phyloP scores from a whole-genome alignment of 2,329 filamentous ascomycete genomes.

The Escovopsis weberi region DNA sequence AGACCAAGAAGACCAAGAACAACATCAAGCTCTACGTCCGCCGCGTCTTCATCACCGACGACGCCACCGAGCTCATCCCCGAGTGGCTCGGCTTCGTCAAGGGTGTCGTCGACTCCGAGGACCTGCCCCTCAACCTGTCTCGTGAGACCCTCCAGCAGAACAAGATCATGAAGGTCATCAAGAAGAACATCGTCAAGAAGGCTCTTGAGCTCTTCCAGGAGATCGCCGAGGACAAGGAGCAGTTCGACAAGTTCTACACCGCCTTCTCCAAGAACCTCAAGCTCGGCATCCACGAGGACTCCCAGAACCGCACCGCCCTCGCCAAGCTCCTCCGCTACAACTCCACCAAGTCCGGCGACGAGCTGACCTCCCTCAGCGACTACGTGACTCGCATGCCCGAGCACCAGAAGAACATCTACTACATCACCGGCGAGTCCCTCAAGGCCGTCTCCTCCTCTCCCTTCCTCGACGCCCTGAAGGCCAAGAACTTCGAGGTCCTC shows the following conservation, averaged over 20 bases:
- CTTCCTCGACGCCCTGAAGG: slow-evolving; percentile 96
- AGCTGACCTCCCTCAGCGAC: slow-evolving; percentile 87
- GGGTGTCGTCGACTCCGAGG: slow-evolving; percentile 99
- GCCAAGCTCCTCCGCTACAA: slow-evolving; percentile 98
- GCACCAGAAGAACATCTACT: slow-evolving; percentile 99
- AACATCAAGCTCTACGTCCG: slow-evolving; percentile 99
- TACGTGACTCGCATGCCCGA: slow-evolving; percentile 99
- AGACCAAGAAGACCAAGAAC: slow-evolving; percentile 99
- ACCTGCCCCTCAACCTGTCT: slow-evolving; percentile 97
- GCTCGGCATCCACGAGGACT: slow-evolving; percentile 99
- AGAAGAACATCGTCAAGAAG: slow-evolving; percentile 99
- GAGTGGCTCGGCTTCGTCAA: slow-evolving; percentile 99
- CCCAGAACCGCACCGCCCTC: slow-evolving; percentile 82
- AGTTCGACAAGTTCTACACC: slow-evolving; percentile 99
- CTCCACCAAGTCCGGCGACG: slow-evolving; percentile 97
- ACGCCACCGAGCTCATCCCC: slow-evolving; percentile 96
- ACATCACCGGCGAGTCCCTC: slow-evolving; percentile 99
- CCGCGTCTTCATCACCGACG: slow-evolving; percentile 99
- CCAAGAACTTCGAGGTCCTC: slow-evolving; percentile 98
- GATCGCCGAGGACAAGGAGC: slow-evolving; percentile 98
- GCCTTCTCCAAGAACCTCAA: slow-evolving; percentile 99
- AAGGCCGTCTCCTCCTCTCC: slow-evolving; percentile 97
- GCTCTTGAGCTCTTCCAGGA: slow-evolving; percentile 97
- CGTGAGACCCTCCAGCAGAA: slow-evolving; percentile 99
- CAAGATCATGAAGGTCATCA: slow-evolving; percentile 99